Evolutionary conservation across 768 basidiomycete genomes (phyloP).

Genomic region (Boletus coccyginus): DNA sequence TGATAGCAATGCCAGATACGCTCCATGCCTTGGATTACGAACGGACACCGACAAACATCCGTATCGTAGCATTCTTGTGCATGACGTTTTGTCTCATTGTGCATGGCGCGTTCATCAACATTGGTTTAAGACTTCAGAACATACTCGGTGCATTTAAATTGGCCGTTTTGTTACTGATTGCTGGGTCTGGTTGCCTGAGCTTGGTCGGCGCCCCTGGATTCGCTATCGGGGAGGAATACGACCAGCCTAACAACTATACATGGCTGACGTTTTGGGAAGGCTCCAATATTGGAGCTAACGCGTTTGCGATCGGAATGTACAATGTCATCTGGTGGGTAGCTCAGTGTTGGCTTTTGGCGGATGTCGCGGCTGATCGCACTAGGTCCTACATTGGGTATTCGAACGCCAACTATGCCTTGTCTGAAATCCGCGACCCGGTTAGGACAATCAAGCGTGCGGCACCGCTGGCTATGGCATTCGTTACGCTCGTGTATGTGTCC

Average conservation of each 20-base stretch:
- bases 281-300: slow-evolving; percentile 51
- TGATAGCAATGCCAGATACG: slow-evolving; percentile 44
- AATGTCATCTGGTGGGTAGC: slow-evolving; percentile 62
- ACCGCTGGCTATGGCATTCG: slow-evolving; percentile 58
- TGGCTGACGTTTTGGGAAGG: slow-evolving; percentile 68
- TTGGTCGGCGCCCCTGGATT: slow-evolving; percentile 50
- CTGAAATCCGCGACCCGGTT: slow-evolving; percentile 68
- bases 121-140: slow-evolving; percentile 65
- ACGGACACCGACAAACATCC: slow-evolving; percentile 46
- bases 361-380: not conserved
- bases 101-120: slow-evolving; percentile 52
- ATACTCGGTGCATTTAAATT: slow-evolving; percentile 60
- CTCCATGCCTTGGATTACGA: slow-evolving; percentile 50
- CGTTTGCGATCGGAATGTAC: slow-evolving; percentile 62
- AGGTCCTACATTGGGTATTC: slow-evolving; percentile 76
- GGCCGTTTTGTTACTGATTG: slow-evolving; percentile 49
- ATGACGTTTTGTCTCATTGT: slow-evolving; percentile 54
- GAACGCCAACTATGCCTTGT: slow-evolving; percentile 72
- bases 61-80: slow-evolving; percentile 53
- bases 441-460: slow-evolving; percentile 69
- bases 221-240: slow-evolving; percentile 46
- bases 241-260: slow-evolving; percentile 53
- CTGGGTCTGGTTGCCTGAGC: slow-evolving; percentile 51
- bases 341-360: not conserved
- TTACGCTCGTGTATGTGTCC: slow-evolving; percentile 58